Base-by-base conservation (phyloP, 768 basidiomycete species). In the Glaciozyma martinii region DNA sequence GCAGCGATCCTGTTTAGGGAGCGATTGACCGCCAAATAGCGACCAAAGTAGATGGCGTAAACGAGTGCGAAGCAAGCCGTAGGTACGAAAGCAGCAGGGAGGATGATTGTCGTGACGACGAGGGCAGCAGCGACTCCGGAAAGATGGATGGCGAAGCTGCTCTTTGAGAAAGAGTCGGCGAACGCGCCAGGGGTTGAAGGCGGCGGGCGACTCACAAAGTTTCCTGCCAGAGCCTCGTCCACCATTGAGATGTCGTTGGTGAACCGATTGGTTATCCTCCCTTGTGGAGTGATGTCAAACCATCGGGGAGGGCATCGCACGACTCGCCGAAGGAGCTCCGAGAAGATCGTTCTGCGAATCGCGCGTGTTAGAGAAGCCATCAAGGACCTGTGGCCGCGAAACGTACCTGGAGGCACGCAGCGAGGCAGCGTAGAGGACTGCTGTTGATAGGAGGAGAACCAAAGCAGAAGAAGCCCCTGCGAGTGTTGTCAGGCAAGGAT, bases 201-300 rank as follows among this genome's bases (percentile, higher is more conserved):
- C 7, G 50, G 50, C 27, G 21, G 16, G 9, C 15, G 2, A 30
- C 56, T 42, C 25, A 57, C 52, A 29, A 68, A 27, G 42, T 61
- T 67, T 44, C 4, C 25, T 0, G 66, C 64, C 10, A 71, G 37
- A 0, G 59, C 52, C 3, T 63, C 65, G 59, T 71, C 70, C 44
- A 71, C 33, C 6, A 29, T 61, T 8, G 37, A 43, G 29, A 88
- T 60, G 81, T 83, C 64, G 87, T 76, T 12, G 1, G 86, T 86
- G 72, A 90, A 87, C 23, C 90, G 82, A 71, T 90, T 89, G 46
- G 88, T 79, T 69, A 90, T 86, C 12, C 87, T 79, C 15, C 89
- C 89, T 37, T 86, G 82, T 0, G 87, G 87, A 5, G 86, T 88
- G 32, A 81, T 78, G 72, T 88, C 87, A 76, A 87, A 87, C 74